Evolutionary conservation across 1,139 yeast genomes (phyloP).

Genomic region (Suhomyces taliae): DNA sequence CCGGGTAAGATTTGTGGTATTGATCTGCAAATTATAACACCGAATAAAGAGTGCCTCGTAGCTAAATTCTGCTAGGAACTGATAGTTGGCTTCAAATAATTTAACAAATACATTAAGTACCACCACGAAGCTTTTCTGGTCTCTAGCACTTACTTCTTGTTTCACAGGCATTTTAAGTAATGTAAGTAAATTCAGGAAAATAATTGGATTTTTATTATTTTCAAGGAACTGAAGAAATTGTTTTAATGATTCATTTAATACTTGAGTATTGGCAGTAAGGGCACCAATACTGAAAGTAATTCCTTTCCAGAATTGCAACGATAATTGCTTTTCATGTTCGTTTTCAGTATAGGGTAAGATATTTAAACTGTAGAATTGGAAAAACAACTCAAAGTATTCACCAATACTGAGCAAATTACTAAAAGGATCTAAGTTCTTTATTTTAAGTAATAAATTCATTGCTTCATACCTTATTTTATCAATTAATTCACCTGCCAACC

Average conservation of each 20-base stretch:
- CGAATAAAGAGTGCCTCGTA: slow-evolving; percentile 47
- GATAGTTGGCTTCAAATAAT: slow-evolving; percentile 39
- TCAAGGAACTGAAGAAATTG: slow-evolving; percentile 40
- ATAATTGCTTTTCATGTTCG: slow-evolving; percentile 15
- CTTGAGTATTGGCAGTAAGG: slow-evolving; percentile 49
- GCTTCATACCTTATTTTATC: slow-evolving; percentile 32
- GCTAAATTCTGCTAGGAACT: slow-evolving; percentile 34
- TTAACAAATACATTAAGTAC: slow-evolving; percentile 36
- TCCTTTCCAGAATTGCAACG: slow-evolving; percentile 56
- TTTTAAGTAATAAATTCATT: slow-evolving; percentile 21
- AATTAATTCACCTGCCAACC: slow-evolving; percentile 54
- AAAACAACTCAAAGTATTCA: slow-evolving; percentile 28
- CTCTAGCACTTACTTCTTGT: slow-evolving; percentile 15
- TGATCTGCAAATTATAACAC: slow-evolving; percentile 57
- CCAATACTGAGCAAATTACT: slow-evolving; percentile 2
- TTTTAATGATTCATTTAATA: slow-evolving; percentile 46
- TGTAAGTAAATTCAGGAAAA: slow-evolving; percentile 11
- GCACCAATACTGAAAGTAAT: slow-evolving; percentile 61
- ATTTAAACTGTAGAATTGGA: slow-evolving; percentile 18
- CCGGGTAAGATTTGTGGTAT: slow-evolving; percentile 38
- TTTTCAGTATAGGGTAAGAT: slow-evolving; percentile 5
- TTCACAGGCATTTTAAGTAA: slow-evolving; percentile 19
- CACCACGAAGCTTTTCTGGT: slow-evolving; percentile 20
- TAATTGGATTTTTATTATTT: not conserved
- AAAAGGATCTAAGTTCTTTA: slow-evolving; percentile 6